Base-by-base conservation (phyloP, 2,329 filamentous ascomycete genomes). In the Whalleya microplaca region DNA sequence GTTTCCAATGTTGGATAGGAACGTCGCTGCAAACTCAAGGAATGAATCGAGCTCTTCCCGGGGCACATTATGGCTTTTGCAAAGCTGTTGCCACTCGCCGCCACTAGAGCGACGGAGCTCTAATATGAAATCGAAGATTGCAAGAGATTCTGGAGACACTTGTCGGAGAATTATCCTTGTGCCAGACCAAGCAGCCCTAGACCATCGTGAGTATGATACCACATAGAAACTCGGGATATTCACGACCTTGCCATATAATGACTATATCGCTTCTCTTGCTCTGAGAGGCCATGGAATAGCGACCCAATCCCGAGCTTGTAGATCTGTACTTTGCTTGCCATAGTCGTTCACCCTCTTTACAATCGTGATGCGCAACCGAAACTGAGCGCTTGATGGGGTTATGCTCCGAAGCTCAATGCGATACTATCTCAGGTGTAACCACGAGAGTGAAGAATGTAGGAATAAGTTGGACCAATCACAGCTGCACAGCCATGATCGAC, bases 241-340 rank as follows among this genome's bases (percentile, higher is more conserved):
- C n/a, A n/a, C 23, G 62, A 71, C 71, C 70, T 64, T 41, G 67
- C 66, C 68, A 88, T 80, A 64, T 83, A 82, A 71, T 89, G 86
- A 18, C 85, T 84, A 74, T 89, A 89, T 71, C 82, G 80, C 71
- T 87, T 86, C 71, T 89, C 78, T 55, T 80, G 71, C 40, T 76
- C 69, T 19, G 71, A 77, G 46, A 86, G 72, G 21, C 76, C 79
- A 43, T 87, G 81, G 66, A 90, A 90, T 47, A 64, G 62, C 12
- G 45, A 37, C 21, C 50, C 56, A 37, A 69, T 57, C 19, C 56
- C 56, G 14, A 67, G 41, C 45, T 64, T 21, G 29, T 64, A 62
- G 18, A 63, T 32, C 40, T 64, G 62, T 16, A 61, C 56, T 9
- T 9, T 9, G 23, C 23, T n/a, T n/a, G n/a, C n/a, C n/a, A n/a